Conservation (phyloP, 2,329 filamentous ascomycete species). For the Pleoardoris graminearum region DNA sequence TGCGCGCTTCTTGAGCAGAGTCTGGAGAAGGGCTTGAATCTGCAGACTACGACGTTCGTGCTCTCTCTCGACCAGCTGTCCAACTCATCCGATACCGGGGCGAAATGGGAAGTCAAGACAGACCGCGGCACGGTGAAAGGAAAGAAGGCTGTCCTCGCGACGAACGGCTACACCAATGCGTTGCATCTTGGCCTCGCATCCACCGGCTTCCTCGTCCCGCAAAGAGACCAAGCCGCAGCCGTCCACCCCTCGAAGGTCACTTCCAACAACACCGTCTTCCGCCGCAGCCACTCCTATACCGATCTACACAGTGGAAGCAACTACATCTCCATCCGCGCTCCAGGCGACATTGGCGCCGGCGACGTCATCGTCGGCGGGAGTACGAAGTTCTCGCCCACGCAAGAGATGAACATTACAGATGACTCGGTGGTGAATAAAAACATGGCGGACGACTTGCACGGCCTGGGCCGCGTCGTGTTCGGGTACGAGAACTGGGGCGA, state of each 20-base stretch:
- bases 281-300: constrained; percentile 2
- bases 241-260: constrained; percentile 4
- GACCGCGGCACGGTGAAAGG: constrained; percentile 6
- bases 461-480: constrained; percentile 5
- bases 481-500: constrained; percentile 8
- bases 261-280: constrained; percentile 5
- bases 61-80: neutral
- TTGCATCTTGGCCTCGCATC: constrained; percentile 4
- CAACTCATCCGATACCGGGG: neutral
- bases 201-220: constrained; percentile 4
- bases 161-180: constrained; percentile 8
- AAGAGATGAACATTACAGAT: constrained; percentile 5
- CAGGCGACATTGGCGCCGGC: constrained; percentile 2
- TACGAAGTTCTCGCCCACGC: constrained; percentile 6
- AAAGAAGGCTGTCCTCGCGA: constrained; percentile 1
- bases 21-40: constrained; percentile 4
- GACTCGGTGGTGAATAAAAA: constrained; percentile 4
- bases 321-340: constrained; percentile 8
- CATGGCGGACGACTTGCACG: constrained; percentile 4
- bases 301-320: constrained; percentile 6
- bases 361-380: constrained; percentile 8
- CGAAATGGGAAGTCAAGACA: constrained; percentile 15
- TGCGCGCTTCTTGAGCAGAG: neutral
- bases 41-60: constrained; percentile 3
- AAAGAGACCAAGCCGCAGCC: constrained; percentile 2